phyloP scores from a whole-genome alignment of 805 yeast species.

The Metschnikowia shivogae region DNA sequence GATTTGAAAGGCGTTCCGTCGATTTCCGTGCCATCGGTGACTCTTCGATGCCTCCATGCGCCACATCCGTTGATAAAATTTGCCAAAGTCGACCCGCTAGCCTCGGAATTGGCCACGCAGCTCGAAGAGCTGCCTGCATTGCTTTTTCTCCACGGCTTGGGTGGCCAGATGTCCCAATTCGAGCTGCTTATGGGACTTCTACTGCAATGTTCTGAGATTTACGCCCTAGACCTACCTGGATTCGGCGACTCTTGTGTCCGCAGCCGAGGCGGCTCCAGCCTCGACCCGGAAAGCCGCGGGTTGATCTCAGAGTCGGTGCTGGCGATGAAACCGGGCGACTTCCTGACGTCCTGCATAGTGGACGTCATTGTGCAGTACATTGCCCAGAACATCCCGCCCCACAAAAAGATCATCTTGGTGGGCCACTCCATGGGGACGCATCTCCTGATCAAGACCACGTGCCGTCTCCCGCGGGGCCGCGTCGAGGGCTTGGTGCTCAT shows the following conservation, averaged over 20 bases:
- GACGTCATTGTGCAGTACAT: conserved; percentile 37
- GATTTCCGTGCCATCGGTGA: conserved; percentile 27
- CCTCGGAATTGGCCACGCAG: conserved; percentile 27
- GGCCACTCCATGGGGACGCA: conserved; percentile 79
- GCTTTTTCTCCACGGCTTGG: conserved; percentile 79
- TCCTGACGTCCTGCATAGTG: conserved; percentile 38
- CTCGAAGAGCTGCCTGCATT: conserved; percentile 53
- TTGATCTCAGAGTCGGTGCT: conserved; percentile 27
- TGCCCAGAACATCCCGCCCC: conserved; percentile 32
- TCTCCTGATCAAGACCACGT: conserved; percentile 44
- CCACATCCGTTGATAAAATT: conserved; percentile 45
- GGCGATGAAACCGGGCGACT: conserved; percentile 39
- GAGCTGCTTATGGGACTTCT: conserved; percentile 65
- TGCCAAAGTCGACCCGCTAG: conserved; percentile 14
- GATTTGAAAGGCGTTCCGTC: conserved; percentile 19
- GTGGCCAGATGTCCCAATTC: conserved; percentile 86
- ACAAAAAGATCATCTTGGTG: conserved; percentile 44
- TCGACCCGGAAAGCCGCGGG: conserved; percentile 29
- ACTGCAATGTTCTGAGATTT: conserved; percentile 56
- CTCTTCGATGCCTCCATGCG: conserved; percentile 41
- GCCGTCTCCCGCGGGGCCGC: conserved; percentile 29
- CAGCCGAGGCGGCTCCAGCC: conserved; percentile 13
- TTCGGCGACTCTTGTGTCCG: conserved; percentile 56
- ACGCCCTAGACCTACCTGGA: conserved; percentile 83
- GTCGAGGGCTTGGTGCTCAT: conserved; percentile 48